Percentiles rank a stretch among this genome's conserved stretches.
These are phyloP conservation scores for Aspergillus sp. DNA, from an alignment of 2,329 filamentous ascomycete species.

Conservation along the genomic window DNA sequence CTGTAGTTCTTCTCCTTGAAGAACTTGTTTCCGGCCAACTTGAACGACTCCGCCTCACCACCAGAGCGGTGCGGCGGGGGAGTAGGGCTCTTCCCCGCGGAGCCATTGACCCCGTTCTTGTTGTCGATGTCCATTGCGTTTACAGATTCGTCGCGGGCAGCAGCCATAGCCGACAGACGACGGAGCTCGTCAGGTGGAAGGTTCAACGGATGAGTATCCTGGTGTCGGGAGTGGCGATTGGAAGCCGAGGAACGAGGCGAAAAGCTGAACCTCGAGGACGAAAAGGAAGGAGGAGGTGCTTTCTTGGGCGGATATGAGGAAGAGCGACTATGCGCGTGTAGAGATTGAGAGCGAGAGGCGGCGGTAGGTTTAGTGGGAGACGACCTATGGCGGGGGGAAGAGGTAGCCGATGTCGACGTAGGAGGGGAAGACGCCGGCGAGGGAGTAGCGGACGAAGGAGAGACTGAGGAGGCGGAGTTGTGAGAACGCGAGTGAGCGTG, in stretches of 20 bases:
- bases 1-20: conserved; percentile 92
- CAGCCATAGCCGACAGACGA: conserved; percentile 57
- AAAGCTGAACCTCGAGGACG: conserved; percentile 27
- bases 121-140: conserved; percentile 70
- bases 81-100: conserved; percentile 36
- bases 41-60: conserved; percentile 85
- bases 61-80: conserved; percentile 45
- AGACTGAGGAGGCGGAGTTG: not conserved
- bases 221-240: conserved; percentile 32
- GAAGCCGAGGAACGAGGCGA: conserved; percentile 11
- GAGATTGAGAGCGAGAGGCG: not conserved
- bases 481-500: not conserved
- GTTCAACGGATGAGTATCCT: conserved; percentile 79
- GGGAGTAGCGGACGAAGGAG: not conserved
- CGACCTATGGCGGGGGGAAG: not conserved
- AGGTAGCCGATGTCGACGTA: not conserved
- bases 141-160: conserved; percentile 41
- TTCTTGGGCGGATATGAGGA: conserved; percentile 6
- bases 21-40: conserved; percentile 87
- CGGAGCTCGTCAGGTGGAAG: conserved; percentile 82
- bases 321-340: not conserved
- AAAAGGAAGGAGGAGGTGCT: conserved; percentile 18
- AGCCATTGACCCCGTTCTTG: conserved; percentile 36
- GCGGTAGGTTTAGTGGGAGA: not conserved
- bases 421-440: not conserved